Conservation (phyloP, 306 rosid species). For the barrel medic (Medicago truncatula) region DNA sequence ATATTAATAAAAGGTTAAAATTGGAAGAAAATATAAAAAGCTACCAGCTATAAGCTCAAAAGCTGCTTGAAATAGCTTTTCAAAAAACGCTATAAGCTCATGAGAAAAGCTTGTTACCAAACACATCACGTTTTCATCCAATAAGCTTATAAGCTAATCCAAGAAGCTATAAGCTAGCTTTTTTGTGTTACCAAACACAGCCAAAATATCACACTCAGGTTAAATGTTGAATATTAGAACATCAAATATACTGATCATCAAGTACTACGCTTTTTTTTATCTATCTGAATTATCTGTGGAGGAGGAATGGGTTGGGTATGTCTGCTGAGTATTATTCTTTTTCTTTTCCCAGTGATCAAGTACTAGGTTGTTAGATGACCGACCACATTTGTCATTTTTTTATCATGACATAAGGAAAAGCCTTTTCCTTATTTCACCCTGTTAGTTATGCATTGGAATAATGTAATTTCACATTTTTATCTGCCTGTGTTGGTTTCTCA, state of each 20-base stretch:
- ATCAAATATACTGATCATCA: conserved; percentile 9
- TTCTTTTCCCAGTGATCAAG: neutral
- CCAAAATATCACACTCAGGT: conserved; percentile 21
- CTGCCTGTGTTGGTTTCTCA: conserved; percentile 1
- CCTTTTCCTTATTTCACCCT: conserved; percentile 25
- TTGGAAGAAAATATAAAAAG: no score
- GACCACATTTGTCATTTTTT: conserved; percentile 16
- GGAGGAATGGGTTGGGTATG: conserved; percentile 20
- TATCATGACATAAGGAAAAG: conserved; percentile 20
- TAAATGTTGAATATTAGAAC: conserved; percentile 26
- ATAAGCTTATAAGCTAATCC: no score
- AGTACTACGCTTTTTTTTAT: conserved; percentile 6
- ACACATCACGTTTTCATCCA: no score
- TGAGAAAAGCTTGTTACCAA: no score
- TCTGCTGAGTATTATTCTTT: neutral
- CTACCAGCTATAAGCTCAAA: no score
- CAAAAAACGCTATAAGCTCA: no score
- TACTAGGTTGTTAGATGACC: neutral
- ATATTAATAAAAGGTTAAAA: no score
- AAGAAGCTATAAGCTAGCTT: no score
- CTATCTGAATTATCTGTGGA: neutral
- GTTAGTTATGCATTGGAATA: conserved; percentile 3
- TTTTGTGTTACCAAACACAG: no score
- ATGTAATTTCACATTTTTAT: conserved; percentile 27
- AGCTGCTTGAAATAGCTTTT: no score